Base-by-base conservation (phyloP, 371 early-diverging fungal species). In the Lichtheimia hyalospora region DNA sequence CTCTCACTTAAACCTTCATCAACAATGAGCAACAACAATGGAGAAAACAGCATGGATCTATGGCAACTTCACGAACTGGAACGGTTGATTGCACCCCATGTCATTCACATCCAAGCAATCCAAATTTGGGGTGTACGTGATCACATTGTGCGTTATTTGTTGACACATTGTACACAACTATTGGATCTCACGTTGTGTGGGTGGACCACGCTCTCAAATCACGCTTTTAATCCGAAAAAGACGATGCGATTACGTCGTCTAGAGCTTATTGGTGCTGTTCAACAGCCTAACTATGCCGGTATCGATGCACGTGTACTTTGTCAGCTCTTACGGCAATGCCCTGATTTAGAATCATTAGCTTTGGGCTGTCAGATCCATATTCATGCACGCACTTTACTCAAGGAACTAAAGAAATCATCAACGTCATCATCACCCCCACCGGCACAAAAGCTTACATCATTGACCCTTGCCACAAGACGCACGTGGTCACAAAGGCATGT, bases 71-170 rank as follows among this genome's bases (percentile, higher is more conserved):
- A 24, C 21, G 68, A 71, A 6, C 58, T 77, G 14, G 58, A 69
- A 43, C 24, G 42, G 0, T 49, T 76, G 8, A 16, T 76, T 8
- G 62, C 58, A 8, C 73, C 73, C 3, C 77, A 76, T 54, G 50
- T 62, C 2, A 18, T 7, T 5, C 43, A 61, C 41, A 69, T 70
- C 14, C 58, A 58, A 24, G 61, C 61, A 7, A 55, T 71, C 39
- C 39, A 64, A 41, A 71, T 77, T 12, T 68, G 69, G 65, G 71
- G 74, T 16, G 74, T 73, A 1, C 74, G 74, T 53, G 77, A 77
- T 58, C 64, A 52, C 58, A 64, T 77, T 52, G 61, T 73, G 13
- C 66, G 61, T 8, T 77, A 65, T 23, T 51, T 77, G n/a, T 44
- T 73, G 5, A 14, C 50, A 5, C 43, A 65, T 25, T 77, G 77